Evolutionary conservation across 1,284 basidiomycete species (phyloP), one percentile per base, ranked within the genome.

Genomic region (Nidula niveotomentosa): DNA sequence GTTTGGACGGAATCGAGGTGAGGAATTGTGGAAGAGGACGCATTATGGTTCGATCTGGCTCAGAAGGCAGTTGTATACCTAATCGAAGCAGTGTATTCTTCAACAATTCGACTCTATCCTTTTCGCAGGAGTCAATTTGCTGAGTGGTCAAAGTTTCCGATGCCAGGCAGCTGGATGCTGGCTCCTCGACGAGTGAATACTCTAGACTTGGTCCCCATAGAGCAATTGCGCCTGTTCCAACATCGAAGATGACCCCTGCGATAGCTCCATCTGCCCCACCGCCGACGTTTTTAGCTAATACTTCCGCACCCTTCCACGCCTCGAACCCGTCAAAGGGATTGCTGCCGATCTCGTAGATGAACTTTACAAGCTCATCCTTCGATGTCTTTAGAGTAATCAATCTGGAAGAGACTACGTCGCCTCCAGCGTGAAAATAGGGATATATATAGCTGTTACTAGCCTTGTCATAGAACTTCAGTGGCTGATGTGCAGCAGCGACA

Each of bases 131-230:
- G 8, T 46, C 43, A 13, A 56, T 48, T 12, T 62, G 56, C 2
- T 53, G 45, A 7, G 36, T 1, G 2, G 56, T 56, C 6, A 59
- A 45, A 10, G 49, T 50, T 10, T 43, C 37, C 17, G 33, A 48
- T 7, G 43, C 47, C 12, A 59, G 46, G 30, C 45, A 33, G 13
- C 55, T 43, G 10, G 55, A 56, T n/a, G 51, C 53, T 39, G 63
- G 55, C 44, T 53, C 56, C 49, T 61, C 54, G 12, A 39, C 55
- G 2, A 63, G 35, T 12, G 65, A 57, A 60, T 83, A 84, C 65
- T 92, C 91, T 17, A 88, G 75, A 61, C 84, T 86, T 0, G 83
- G 75, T 2, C 80, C 79, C 77, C 84, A 89, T 6, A 92, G 70
- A 1, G 84, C 66, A 0, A 84, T 80, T 30, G 71, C 77, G 2